phyloP scores from a whole-genome alignment of 2,329 filamentous ascomycete genomes.

The Talaromyces sp. region DNA sequence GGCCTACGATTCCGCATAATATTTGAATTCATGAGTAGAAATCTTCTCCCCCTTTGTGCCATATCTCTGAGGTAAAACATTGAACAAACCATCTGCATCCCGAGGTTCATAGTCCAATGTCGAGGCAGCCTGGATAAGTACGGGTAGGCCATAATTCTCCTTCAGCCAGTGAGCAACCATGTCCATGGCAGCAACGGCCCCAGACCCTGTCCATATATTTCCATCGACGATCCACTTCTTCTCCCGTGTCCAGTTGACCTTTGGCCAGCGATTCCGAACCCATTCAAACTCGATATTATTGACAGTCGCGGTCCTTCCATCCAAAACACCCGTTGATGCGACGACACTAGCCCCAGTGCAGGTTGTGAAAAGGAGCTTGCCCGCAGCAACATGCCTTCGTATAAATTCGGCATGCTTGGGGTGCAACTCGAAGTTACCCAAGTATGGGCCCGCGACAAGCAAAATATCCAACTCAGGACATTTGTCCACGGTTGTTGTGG shows the following conservation, averaged over 20 bases:
- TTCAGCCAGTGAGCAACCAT: slow-evolving; percentile 43
- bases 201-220: slow-evolving; percentile 48
- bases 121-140: slow-evolving; percentile 23
- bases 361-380: slow-evolving; percentile 29
- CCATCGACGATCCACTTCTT: slow-evolving; percentile 47
- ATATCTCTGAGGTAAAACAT: slow-evolving; percentile 29
- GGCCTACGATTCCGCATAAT: not conserved
- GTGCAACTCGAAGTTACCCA: slow-evolving; percentile 26
- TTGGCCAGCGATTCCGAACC: slow-evolving; percentile 33
- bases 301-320: slow-evolving; percentile 44
- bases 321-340: slow-evolving; percentile 36
- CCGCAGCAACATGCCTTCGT: slow-evolving; percentile 33
- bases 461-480: slow-evolving; percentile 40
- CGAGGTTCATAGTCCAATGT: slow-evolving; percentile 38
- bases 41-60: slow-evolving; percentile 30
- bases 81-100: slow-evolving; percentile 30
- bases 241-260: slow-evolving; percentile 45
- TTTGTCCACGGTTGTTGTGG: slow-evolving; percentile 31
- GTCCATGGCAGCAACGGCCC: slow-evolving; percentile 48
- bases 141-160: slow-evolving; percentile 31
- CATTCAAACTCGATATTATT: slow-evolving; percentile 37
- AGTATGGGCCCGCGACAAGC: slow-evolving; percentile 34
- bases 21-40: slow-evolving; percentile 24
- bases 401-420: slow-evolving; percentile 33
- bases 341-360: slow-evolving; percentile 22